Evolutionary conservation across 192 early-diverging fungal genomes (phyloP).

Genomic region (Radiomyces spectabilis): DNA sequence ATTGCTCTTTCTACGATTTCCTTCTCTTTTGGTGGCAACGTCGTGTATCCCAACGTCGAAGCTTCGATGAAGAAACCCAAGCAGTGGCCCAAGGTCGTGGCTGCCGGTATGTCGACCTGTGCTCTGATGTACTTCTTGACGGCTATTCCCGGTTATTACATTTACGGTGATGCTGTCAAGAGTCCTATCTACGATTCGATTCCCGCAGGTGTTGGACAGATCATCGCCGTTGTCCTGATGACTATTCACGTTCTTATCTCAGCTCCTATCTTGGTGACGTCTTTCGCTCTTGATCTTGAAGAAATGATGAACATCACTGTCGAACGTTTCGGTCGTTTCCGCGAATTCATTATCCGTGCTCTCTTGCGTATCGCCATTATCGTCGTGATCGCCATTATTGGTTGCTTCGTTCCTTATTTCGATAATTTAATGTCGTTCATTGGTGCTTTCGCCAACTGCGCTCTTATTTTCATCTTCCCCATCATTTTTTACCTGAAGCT

Average conservation of each 20-base stretch:
- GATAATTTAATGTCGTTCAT: slow-evolving; percentile 72
- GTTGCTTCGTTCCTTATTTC: slow-evolving; percentile 72
- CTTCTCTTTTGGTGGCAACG: slow-evolving; percentile 72
- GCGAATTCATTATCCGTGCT: slow-evolving; percentile 49
- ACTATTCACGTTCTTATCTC: slow-evolving; percentile 78
- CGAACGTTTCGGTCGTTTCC: slow-evolving; percentile 33
- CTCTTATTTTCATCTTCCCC: slow-evolving; percentile 82
- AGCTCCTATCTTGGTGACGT: slow-evolving; percentile 68
- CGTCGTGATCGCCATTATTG: slow-evolving; percentile 44
- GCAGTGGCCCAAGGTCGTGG: slow-evolving; percentile 62
- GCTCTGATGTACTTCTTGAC: slow-evolving; percentile 61
- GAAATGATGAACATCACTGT: slow-evolving; percentile 53
- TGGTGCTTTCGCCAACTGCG: slow-evolving; percentile 72
- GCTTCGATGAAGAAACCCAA: slow-evolving; percentile 66
- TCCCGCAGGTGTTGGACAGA: slow-evolving; percentile 52
- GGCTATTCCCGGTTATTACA: slow-evolving; percentile 62
- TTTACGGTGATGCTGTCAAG: slow-evolving; percentile 60
- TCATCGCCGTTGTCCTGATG: slow-evolving; percentile 63
- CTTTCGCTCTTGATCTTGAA: slow-evolving; percentile 71
- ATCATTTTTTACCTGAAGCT: slow-evolving; percentile 71
- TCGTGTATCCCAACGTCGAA: slow-evolving; percentile 79
- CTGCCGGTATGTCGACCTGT: slow-evolving; percentile 54
- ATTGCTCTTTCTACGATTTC: slow-evolving; percentile 71
- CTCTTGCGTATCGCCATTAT: slow-evolving; percentile 50
- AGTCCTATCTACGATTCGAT: slow-evolving; percentile 69